These are phyloP conservation scores for Ceratocystis papillata DNA, from an alignment of 2,329 filamentous ascomycete species.

Conservation along the genomic window DNA sequence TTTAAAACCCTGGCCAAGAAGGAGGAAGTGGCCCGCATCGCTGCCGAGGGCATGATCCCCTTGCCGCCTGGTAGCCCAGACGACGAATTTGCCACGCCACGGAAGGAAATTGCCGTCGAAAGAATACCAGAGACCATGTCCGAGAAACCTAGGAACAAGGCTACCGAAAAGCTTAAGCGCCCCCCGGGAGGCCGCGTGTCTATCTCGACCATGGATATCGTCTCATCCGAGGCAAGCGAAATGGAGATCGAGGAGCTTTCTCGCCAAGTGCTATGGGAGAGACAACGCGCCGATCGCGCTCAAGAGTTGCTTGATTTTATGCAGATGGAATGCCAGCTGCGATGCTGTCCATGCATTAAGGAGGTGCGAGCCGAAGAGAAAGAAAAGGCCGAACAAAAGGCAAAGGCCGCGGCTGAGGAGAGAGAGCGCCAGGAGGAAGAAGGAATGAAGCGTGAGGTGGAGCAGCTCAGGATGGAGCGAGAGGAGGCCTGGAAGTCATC, in stretches of 20 bases:
- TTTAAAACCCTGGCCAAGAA: slow-evolving; percentile 61
- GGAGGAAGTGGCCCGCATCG: slow-evolving; percentile 61
- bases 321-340: slow-evolving; percentile 60
- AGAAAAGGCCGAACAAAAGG: neutral
- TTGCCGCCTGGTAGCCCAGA: slow-evolving; percentile 45
- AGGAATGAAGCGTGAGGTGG: slow-evolving; percentile 25
- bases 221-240: slow-evolving; percentile 46
- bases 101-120: slow-evolving; percentile 32
- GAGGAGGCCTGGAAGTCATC: slow-evolving; percentile 11
- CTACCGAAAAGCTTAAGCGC: slow-evolving; percentile 27
- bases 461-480: slow-evolving; percentile 19
- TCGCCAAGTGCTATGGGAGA: slow-evolving; percentile 45
- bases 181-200: slow-evolving; percentile 33
- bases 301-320: slow-evolving; percentile 66
- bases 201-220: slow-evolving; percentile 40
- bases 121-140: slow-evolving; percentile 25
- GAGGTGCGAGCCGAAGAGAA: slow-evolving; percentile 20
- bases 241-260: slow-evolving; percentile 49
- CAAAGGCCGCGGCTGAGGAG: slow-evolving; percentile 1
- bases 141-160: slow-evolving; percentile 26
- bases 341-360: slow-evolving; percentile 43
- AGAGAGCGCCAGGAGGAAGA: slow-evolving; percentile 14
- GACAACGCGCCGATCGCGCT: slow-evolving; percentile 55
- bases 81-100: slow-evolving; percentile 53
- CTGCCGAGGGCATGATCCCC: slow-evolving; percentile 59